phyloP scores from a whole-genome alignment of 257 asterid species.

The Fraxinus pennsylvanica region DNA sequence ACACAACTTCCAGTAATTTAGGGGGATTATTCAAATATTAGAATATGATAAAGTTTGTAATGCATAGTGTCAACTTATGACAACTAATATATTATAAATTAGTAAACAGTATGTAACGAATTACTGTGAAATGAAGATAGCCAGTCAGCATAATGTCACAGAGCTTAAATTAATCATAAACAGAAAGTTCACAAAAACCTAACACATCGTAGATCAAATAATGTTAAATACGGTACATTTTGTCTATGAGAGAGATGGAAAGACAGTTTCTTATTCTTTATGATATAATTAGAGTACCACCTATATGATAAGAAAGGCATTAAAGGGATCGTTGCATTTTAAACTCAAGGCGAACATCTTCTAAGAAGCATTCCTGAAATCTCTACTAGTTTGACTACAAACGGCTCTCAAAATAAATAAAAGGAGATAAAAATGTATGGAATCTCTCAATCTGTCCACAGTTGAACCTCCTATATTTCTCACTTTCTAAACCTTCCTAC shows the following conservation, averaged over 20 bases:
- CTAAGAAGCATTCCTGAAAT: not conserved
- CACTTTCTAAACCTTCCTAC: not conserved
- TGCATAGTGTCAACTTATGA: not conserved
- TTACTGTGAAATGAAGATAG: conserved; percentile 12
- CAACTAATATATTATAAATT: not conserved
- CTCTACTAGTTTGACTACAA: not conserved
- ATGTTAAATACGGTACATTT: not conserved
- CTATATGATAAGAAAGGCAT: conserved; percentile 1
- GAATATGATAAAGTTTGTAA: conserved; percentile 3
- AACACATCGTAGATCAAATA: not conserved
- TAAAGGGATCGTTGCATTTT: not conserved
- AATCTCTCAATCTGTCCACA: not conserved
- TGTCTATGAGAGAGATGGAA: not conserved
- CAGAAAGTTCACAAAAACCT: not conserved
- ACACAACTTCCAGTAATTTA: conserved; percentile 6
- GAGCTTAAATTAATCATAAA: not conserved
- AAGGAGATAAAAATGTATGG: not conserved
- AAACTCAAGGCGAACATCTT: not conserved
- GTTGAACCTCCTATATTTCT: not conserved
- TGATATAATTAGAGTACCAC: not conserved
- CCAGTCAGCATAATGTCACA: conserved; percentile 1
- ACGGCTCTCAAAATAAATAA: conserved; percentile 1
- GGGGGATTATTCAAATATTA: not conserved
- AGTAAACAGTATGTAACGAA: not conserved
- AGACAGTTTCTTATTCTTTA: not conserved